These are phyloP conservation scores for Saccharomycopsis lassenensis DNA, from an alignment of 805 yeast genomes.

Conservation along the genomic window DNA sequence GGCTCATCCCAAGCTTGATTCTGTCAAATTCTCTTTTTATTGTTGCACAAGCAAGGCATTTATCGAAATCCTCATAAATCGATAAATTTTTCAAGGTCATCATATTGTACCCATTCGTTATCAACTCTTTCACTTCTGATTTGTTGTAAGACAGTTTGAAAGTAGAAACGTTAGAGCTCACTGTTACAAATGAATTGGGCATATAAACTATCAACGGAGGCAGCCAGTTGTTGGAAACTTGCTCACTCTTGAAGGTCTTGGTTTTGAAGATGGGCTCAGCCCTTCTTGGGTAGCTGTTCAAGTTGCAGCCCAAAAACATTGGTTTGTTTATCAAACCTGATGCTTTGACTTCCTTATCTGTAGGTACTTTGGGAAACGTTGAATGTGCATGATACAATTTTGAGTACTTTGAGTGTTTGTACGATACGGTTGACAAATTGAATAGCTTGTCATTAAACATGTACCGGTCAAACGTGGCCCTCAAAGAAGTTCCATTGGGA, in stretches of 20 bases:
- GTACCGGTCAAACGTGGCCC: constrained; percentile 28
- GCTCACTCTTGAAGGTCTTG: constrained; percentile 1
- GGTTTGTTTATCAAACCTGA: constrained; percentile 49
- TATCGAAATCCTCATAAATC: constrained; percentile 25
- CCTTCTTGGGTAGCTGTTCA: constrained; percentile 11
- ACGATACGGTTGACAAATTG: constrained; percentile 4
- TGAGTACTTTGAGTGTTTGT: neutral
- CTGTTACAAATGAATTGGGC: constrained; percentile 61
- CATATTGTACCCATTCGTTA: constrained; percentile 64
- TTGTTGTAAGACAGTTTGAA: constrained; percentile 50
- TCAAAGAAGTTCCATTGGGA: constrained; percentile 50
- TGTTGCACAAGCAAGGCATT: constrained; percentile 48
- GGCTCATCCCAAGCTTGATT: constrained; percentile 20
- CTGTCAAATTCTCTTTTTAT: constrained; percentile 42
- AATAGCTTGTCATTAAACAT: neutral
- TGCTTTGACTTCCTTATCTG: constrained; percentile 33
- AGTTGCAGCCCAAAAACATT: constrained; percentile 71
- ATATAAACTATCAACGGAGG: constrained; percentile 71
- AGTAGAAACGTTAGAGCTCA: constrained; percentile 59
- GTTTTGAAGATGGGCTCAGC: neutral
- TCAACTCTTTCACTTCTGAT: constrained; percentile 45
- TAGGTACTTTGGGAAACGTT: constrained; percentile 57
- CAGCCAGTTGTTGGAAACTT: constrained; percentile 28
- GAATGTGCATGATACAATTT: constrained; percentile 27
- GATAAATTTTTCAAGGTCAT: constrained; percentile 37